Percentiles rank a stretch among this genome's conserved stretches.
Conservation (phyloP, 2,329 filamentous ascomycete genomes). For the Cladosporium sp. region DNA sequence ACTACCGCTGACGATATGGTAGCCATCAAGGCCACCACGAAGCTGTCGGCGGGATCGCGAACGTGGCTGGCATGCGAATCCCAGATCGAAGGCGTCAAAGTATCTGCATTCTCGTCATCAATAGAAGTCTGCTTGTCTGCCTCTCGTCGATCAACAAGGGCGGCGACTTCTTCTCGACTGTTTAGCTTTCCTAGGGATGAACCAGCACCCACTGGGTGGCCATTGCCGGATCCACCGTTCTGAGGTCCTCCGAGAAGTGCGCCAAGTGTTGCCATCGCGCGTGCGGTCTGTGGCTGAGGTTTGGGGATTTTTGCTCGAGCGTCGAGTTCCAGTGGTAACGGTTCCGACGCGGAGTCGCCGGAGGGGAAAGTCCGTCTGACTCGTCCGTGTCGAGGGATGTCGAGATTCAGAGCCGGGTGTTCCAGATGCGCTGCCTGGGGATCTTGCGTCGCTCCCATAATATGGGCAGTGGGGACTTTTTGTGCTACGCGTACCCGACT, state of each 20-base stretch:
- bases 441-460: neutral
- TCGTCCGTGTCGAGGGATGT: neutral
- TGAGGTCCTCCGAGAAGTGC: neutral
- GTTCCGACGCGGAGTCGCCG: neutral
- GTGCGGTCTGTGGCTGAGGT: neutral
- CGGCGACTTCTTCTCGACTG: neutral
- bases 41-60: neutral
- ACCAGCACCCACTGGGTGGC: neutral
- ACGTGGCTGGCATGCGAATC: neutral
- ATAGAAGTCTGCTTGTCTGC: neutral
- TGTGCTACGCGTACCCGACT: neutral
- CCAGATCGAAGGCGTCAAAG: neutral
- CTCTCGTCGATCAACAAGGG: neutral
- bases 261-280: neutral
- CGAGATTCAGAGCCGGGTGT: neutral
- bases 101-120: neutral
- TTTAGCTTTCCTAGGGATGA: neutral
- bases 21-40: neutral
- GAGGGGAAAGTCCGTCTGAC: neutral
- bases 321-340: neutral
- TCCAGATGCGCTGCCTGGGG: neutral
- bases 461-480: neutral
- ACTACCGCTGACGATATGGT: neutral
- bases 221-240: neutral
- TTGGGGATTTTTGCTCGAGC: neutral